Evolutionary conservation across 1,139 yeast genomes (phyloP), one percentile per base, ranked within the genome.

Genomic region (Meyerozyma athensensis): DNA sequence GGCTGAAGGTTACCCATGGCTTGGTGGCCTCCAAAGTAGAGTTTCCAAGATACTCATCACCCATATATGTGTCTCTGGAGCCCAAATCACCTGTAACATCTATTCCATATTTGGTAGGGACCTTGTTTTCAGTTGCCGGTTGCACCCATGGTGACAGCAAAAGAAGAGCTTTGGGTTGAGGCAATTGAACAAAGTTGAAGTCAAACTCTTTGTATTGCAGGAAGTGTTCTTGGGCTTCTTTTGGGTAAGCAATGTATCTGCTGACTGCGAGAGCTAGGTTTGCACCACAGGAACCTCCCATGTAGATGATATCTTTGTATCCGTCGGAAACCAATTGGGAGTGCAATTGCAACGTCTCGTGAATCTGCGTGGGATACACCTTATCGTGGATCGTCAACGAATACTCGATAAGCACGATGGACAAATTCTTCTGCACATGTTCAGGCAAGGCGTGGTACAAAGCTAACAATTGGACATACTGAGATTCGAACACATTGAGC

Each of bases 201-300:
- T 50, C 51, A 33, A 58, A 61, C 19, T 52, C 42, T 3, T 49
- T 45, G 37, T 44, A 57, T 10, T 43, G 41, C 4, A 43, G 34
- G 35, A 58, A 56, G 16, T 53, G 58, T 12, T 37, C 38, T 13
- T 43, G 36, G 2, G 60, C 53, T 40, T 62, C 62, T 26, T 61
- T 61, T 1, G 66, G 62, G 36, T 60, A 54, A n/a, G 64, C 59
- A 26, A 59, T 46, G 39, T 56, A 61, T 38, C 71, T 57, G n/a
- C 59, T 48, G 12, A 68, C 33, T 4, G 63, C 55, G 13, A 65
- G 43, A 6, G 61, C 54, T 45, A 70, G 50, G 46, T 72, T 71
- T 3, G 60, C 72, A 10, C 79, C 78, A 20, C 73, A 72, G 3
- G 77, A 71, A 45, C 72, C 79, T 6, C 77, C 78, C 31, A 67